phyloP scores from a whole-genome alignment of 2,329 filamentous ascomycete genomes.

The Epichloe typhina region DNA sequence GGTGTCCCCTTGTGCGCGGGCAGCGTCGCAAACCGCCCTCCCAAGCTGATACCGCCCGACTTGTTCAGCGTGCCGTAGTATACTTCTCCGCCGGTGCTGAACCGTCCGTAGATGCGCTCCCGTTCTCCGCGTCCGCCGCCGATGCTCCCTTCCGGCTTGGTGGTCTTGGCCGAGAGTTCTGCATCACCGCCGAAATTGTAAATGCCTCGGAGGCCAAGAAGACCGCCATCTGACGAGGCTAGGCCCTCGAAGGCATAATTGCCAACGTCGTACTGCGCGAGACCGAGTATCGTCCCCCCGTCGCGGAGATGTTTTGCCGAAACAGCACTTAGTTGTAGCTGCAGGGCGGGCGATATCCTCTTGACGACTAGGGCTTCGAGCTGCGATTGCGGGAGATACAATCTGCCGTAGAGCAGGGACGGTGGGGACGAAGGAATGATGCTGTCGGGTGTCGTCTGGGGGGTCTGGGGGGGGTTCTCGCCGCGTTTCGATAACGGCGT shows the following conservation, averaged over 20 bases:
- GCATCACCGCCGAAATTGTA: slow-evolving; percentile 82
- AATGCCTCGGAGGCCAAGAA: slow-evolving; percentile 75
- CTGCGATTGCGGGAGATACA: slow-evolving; percentile 73
- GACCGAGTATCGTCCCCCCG: slow-evolving; percentile 60
- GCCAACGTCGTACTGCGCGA: slow-evolving; percentile 71
- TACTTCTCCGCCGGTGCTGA: slow-evolving; percentile 82
- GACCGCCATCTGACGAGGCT: slow-evolving; percentile 80
- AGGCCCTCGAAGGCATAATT: slow-evolving; percentile 83
- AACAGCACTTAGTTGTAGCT: slow-evolving; percentile 69
- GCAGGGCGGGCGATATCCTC: slow-evolving; percentile 61
- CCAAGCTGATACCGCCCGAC: slow-evolving; percentile 79
- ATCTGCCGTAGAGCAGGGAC: slow-evolving; percentile 59
- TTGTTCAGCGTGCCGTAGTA: slow-evolving; percentile 96
- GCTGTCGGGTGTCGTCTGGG: slow-evolving; percentile 8
- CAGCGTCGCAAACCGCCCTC: slow-evolving; percentile 78
- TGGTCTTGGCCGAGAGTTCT: slow-evolving; percentile 22
- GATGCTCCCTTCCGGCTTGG: slow-evolving; percentile 12
- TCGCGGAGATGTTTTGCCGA: slow-evolving; percentile 59
- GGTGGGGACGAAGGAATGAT: slow-evolving; percentile 24
- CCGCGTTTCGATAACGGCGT: slow-evolving; percentile 38
- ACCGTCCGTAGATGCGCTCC: slow-evolving; percentile 62
- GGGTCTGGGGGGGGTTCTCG: not conserved
- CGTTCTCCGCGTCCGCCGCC: slow-evolving; percentile 23
- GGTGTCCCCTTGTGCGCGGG: slow-evolving; percentile 72
- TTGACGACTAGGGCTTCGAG: slow-evolving; percentile 78